Evolutionary conservation across 2,329 filamentous ascomycete genomes (phyloP).

Genomic region (Grosmannia serpens): DNA sequence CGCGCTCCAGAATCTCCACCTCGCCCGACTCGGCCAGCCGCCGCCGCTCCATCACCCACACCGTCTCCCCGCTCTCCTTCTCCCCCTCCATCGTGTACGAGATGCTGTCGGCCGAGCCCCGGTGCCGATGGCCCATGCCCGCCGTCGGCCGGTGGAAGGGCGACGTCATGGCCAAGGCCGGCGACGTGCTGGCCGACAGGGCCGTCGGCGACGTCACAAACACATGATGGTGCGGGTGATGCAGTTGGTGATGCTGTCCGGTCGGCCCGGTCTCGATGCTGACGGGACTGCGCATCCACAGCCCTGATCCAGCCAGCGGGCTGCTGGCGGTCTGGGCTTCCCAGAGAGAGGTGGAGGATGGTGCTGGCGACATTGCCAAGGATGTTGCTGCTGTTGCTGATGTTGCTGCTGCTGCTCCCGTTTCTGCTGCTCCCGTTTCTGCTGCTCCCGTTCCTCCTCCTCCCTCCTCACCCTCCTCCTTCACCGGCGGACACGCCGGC

Average conservation of each 20-base stretch:
- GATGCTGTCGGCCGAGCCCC: slow-evolving; percentile 54
- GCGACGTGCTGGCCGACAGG: background rate
- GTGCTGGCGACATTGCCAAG: background rate
- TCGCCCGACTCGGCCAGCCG: slow-evolving; percentile 54
- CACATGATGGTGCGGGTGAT: background rate
- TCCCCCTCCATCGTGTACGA: slow-evolving; percentile 55
- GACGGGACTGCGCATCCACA: slow-evolving; percentile 16
- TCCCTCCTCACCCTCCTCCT: slow-evolving; percentile 25
- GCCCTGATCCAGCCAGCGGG: slow-evolving; percentile 15
- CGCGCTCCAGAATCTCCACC: slow-evolving; percentile 51
- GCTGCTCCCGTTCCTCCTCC: background rate
- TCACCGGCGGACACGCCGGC: slow-evolving; percentile 24
- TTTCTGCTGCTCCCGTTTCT: background rate
- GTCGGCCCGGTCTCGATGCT: background rate
- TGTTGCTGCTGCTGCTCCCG: background rate
- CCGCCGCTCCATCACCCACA: slow-evolving; percentile 61
- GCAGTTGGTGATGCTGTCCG: background rate
- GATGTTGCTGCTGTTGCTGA: background rate
- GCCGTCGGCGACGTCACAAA: background rate
- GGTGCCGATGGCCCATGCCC: slow-evolving; percentile 35
- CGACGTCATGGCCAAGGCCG: background rate
- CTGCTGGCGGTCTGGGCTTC: slow-evolving; percentile 9
- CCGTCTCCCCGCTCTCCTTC: slow-evolving; percentile 42
- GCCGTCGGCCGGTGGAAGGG: slow-evolving; percentile 14
- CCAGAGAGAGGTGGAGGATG: background rate